A percentile compares a stretch with the other conserved stretches of the same genome.
phyloP scores from a whole-genome alignment of 306 rosid genomes.

The Corylus americana region DNA sequence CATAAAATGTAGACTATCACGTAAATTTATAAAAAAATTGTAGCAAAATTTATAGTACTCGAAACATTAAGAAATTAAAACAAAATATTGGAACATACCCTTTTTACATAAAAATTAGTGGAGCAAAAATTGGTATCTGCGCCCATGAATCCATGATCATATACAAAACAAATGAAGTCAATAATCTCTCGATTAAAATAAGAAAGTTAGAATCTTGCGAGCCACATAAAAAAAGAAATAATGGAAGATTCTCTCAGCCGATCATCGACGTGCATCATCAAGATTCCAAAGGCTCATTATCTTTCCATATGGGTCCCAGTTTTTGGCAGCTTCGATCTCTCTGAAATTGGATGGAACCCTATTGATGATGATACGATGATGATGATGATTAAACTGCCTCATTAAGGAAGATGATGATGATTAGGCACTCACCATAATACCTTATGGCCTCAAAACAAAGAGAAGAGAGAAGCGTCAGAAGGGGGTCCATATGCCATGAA shows the following conservation, averaged over 20 bases:
- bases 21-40: too few species aligned
- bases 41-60: too few species aligned
- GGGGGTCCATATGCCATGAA: too few species aligned
- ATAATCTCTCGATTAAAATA: not conserved
- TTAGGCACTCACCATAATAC: not conserved
- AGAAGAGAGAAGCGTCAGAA: too few species aligned
- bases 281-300: not conserved
- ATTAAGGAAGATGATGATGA: not conserved
- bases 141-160: not conserved
- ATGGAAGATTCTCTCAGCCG: not conserved
- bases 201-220: not conserved
- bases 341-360: not conserved
- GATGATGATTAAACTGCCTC: not conserved
- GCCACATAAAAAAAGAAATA: not conserved
- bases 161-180: not conserved
- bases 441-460: not conserved
- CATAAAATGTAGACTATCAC: too few species aligned
- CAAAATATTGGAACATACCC: too few species aligned
- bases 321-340: not conserved
- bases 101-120: too few species aligned
- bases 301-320: not conserved
- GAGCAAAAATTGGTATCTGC: not conserved
- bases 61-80: too few species aligned
- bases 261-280: not conserved
- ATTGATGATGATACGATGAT: too few species aligned